Evolutionary conservation across 352 stramenopile genomes (phyloP).

Genomic region (Aphanomyces invadans): DNA sequence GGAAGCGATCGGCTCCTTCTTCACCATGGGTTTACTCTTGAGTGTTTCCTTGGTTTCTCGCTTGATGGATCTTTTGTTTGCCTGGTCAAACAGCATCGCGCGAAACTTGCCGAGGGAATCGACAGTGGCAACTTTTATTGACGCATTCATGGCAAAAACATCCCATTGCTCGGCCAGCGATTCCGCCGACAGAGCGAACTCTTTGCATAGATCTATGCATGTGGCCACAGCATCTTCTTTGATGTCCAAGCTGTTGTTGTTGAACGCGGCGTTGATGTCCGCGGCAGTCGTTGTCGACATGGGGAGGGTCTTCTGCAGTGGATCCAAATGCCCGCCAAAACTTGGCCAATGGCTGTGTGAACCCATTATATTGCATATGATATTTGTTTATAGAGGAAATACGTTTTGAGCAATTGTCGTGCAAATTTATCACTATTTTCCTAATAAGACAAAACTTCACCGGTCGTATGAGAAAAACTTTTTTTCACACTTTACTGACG

Average conservation of each 20-base stretch:
- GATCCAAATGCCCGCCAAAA: constrained; percentile 8
- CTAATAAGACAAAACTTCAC: too few relatives aligned
- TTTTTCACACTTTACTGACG: too few relatives aligned
- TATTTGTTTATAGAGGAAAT: neutral
- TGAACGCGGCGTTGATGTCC: constrained; percentile 62
- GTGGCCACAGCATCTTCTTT: constrained; percentile 50
- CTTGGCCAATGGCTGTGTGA: neutral
- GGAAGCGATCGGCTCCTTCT: constrained; percentile 27
- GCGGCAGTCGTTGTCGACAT: constrained; percentile 25
- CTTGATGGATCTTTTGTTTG: constrained; percentile 13
- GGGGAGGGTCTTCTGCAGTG: neutral
- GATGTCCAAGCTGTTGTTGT: constrained; percentile 66
- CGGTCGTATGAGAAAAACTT: too few relatives aligned
- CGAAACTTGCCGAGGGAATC: constrained; percentile 63
- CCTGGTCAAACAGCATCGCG: constrained; percentile 36
- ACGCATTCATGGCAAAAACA: constrained; percentile 81
- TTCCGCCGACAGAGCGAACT: constrained; percentile 71
- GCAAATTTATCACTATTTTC: too few relatives aligned
- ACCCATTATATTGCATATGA: neutral
- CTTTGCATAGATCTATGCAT: constrained; percentile 59
- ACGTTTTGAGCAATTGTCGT: too few relatives aligned
- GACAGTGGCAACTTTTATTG: constrained; percentile 46
- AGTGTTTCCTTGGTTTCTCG: constrained; percentile 34
- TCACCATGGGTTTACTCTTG: constrained; percentile 29
- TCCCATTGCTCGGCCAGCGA: constrained; percentile 76